phyloP scores from a whole-genome alignment of 169 alveolate species.

The Eimeria acervulina region DNA sequence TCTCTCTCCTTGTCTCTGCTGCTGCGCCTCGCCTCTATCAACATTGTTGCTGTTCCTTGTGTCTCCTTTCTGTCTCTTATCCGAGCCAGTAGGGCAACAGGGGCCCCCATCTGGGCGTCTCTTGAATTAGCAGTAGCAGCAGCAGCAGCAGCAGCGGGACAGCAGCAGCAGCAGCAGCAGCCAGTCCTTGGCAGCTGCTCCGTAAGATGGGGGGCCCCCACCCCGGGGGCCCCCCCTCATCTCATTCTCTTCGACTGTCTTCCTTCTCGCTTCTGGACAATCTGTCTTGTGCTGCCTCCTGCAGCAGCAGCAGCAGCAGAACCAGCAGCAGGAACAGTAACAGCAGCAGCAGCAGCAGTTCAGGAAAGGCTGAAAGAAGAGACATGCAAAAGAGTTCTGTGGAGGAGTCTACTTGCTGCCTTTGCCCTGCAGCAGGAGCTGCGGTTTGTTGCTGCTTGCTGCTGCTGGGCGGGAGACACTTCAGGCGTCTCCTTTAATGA shows the following conservation, averaged over 20 bases:
- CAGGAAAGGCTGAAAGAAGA: neutral
- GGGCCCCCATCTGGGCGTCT: conserved; percentile 49
- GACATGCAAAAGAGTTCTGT: neutral
- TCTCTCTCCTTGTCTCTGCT: neutral
- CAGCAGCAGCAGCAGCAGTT: conserved; percentile 47
- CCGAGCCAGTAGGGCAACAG: conserved; percentile 7
- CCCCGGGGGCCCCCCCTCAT: conserved; percentile 44
- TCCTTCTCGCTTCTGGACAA: conserved; percentile 8
- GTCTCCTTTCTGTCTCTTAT: conserved; percentile 5
- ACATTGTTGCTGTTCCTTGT: neutral
- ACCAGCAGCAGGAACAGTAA: neutral
- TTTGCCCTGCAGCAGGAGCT: conserved; percentile 47
- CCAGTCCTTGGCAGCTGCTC: conserved; percentile 39
- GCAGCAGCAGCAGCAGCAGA: conserved; percentile 48
- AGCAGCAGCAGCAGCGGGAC: conserved; percentile 5
- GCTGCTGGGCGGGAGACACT: neutral
- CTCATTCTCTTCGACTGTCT: conserved; percentile 29
- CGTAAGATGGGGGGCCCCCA: conserved; percentile 45
- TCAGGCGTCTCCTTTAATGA: neutral
- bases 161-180: conserved; percentile 12
- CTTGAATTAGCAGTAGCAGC: conserved; percentile 25
- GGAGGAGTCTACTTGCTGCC: conserved; percentile 22
- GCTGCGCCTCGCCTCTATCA: neutral
- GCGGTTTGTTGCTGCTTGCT: conserved; percentile 64
- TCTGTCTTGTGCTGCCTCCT: conserved; percentile 48